Base-by-base conservation (phyloP, 768 basidiomycete species). In the Boletus reticuloceps region DNA sequence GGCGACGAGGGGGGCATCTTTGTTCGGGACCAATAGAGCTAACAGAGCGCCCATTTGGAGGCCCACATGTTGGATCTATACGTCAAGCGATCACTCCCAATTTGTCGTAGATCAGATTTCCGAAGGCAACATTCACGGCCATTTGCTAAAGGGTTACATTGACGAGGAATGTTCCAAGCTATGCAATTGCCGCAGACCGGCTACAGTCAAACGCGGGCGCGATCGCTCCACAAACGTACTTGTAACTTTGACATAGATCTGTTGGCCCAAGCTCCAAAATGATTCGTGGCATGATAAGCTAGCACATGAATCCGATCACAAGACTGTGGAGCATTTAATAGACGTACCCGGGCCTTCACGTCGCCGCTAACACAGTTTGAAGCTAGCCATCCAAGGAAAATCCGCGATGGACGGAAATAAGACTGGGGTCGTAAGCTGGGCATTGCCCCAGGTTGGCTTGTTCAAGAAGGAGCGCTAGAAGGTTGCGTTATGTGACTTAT, bases 171-270 rank as follows among this genome's bases (percentile, higher is more conserved):
- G 50, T 22, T 27, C 12, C 27, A 43, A 41, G 50, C 22, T 47
- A 36, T 20, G n/a, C 34, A 19, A 20, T 7, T 38, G 16, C 29
- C 20, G 37, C 20, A 11, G 47, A 53, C 63, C 34, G 36, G 47
- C 10, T 20, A 19, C 19, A 36, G n/a, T 39, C 19, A 32, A 12
- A 19, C 13, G 25, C 19, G 29, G 31, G 38, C 3, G 19, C 16
- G 43, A 61, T 64, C 54, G 62, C 62, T 57, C 62, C 58, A 56
- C 34, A 48, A 13, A 34, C 48, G 10, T 36, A 48, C 61, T 37
- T 36, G 14, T 37, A 25, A 31, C 14, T 19, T n/a, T 47, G 6
- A 42, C 34, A 19, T 16, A 2, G 19, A 31, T n/a, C 29, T 7
- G 22, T 7, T 57, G 42, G 45, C 9, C 27, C 20, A 36, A n/a